A percentile compares a stretch with the other conserved stretches of the same genome.
phyloP scores from a whole-genome alignment of 805 yeast genomes.

The Alloascoidea hylecoeti region DNA sequence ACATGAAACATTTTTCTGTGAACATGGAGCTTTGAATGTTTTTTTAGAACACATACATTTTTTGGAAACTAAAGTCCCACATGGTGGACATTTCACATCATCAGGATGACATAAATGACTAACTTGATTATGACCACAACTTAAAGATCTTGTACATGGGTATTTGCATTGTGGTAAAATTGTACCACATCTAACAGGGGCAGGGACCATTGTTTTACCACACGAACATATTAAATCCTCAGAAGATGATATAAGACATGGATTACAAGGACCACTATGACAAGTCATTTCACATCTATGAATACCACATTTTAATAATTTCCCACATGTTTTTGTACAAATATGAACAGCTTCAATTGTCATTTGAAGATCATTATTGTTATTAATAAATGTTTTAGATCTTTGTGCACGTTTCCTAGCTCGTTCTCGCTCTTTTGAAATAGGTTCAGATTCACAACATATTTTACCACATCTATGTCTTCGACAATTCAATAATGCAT shows the following conservation, averaged over 20 bases:
- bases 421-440: constrained; percentile 42
- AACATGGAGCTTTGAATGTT: constrained; percentile 51
- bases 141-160: constrained; percentile 40
- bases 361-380: constrained; percentile 33
- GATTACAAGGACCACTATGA: constrained; percentile 69
- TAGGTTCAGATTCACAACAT: constrained; percentile 60
- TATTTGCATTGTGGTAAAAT: constrained; percentile 46
- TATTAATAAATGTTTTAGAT: constrained; percentile 21
- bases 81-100: constrained; percentile 53
- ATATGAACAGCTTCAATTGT: constrained; percentile 60
- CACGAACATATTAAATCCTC: constrained; percentile 73
- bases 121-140: constrained; percentile 63
- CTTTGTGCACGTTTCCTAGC: constrained; percentile 32
- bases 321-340: constrained; percentile 54
- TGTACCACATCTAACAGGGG: constrained; percentile 81
- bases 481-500: constrained; percentile 63
- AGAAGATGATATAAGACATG: constrained; percentile 68
- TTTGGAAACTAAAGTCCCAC: constrained; percentile 47
- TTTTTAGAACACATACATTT: constrained; percentile 48
- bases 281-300: constrained; percentile 62
- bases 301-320: constrained; percentile 45
- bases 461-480: constrained; percentile 57
- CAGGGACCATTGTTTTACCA: constrained; percentile 62
- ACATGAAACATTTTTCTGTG: constrained; percentile 57
- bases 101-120: constrained; percentile 69